Percentiles rank a stretch among this genome's conserved stretches.
These are phyloP conservation scores for Trichoderma polysporum DNA, from an alignment of 2,329 filamentous ascomycete species.

Conservation along the genomic window DNA sequence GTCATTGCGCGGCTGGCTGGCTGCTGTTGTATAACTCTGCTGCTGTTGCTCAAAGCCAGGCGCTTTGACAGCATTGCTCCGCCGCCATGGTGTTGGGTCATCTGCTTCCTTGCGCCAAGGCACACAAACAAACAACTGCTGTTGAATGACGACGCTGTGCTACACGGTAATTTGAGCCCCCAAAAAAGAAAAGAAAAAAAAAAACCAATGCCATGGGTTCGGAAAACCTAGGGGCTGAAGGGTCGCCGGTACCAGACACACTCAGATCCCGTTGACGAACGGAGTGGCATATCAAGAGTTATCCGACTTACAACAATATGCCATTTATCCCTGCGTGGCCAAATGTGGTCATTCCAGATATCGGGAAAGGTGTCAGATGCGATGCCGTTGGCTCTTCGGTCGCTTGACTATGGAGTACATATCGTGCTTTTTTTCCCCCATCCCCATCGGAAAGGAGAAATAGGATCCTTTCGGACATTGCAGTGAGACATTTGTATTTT, in stretches of 20 bases:
- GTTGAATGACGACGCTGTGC: conserved; percentile 1
- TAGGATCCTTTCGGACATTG: background rate
- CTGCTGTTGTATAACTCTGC: background rate
- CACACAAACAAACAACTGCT: background rate
- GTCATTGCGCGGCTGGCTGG: background rate
- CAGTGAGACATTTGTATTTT: background rate
- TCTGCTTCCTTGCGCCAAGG: background rate
- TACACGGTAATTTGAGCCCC: background rate
- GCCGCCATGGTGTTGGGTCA: conserved; percentile 9
- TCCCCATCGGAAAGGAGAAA: background rate
- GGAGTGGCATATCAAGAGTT: background rate
- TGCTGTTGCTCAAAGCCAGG: background rate
- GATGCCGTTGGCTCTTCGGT: background rate
- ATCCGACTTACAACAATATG: background rate
- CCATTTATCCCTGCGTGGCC: background rate
- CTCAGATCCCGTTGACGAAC: background rate
- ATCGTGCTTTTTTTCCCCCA: background rate
- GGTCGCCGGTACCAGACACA: background rate
- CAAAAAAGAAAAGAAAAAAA: background rate
- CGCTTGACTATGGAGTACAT: background rate
- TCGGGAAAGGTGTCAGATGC: background rate
- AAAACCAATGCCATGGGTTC: background rate
- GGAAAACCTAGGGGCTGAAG: background rate
- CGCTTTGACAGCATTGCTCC: background rate
- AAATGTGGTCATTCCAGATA: background rate